Conservation (phyloP, 768 basidiomycete species). For the Leucosporidium yakuticum region DNA sequence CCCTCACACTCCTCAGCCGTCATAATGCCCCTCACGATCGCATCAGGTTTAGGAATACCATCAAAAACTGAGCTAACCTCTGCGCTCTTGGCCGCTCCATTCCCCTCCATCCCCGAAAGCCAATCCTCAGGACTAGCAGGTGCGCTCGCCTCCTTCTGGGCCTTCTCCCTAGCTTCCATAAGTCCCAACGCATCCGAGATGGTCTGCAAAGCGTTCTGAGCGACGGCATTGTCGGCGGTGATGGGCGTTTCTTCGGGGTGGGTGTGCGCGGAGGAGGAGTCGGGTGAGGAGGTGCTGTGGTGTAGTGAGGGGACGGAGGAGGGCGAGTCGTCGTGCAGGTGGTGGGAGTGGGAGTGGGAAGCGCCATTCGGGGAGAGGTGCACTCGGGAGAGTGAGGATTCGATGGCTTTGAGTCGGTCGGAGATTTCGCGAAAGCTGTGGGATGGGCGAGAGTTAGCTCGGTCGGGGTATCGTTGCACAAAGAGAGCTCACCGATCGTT, state of each 20-base stretch:
- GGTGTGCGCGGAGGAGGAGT: neutral
- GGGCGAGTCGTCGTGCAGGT: neutral
- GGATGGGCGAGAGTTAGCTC: too few relatives aligned
- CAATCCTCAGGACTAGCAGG: too few relatives aligned
- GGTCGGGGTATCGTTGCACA: too few relatives aligned
- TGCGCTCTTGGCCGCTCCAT: too few relatives aligned
- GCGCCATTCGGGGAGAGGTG: neutral
- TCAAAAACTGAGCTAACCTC: neutral
- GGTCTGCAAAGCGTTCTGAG: too few relatives aligned
- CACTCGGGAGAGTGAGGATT: neutral
- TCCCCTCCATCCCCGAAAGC: too few relatives aligned
- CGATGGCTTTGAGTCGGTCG: conserved; percentile 9
- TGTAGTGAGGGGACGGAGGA: neutral
- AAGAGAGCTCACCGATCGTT: neutral
- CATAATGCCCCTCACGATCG: neutral
- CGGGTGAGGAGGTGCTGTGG: neutral
- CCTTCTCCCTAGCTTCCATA: too few relatives aligned
- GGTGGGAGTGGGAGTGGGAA: neutral
- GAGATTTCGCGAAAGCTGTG: conserved; percentile 4
- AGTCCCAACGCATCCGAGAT: too few relatives aligned
- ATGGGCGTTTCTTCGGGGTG: too few relatives aligned
- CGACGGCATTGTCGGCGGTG: neutral
- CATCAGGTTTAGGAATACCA: neutral
- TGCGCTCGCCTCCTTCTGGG: too few relatives aligned
- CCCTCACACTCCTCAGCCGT: neutral